Percentiles rank a stretch among this genome's conserved stretches.
phyloP scores from a whole-genome alignment of 1,284 basidiomycete genomes.

The Ustilago shanxiensis region DNA sequence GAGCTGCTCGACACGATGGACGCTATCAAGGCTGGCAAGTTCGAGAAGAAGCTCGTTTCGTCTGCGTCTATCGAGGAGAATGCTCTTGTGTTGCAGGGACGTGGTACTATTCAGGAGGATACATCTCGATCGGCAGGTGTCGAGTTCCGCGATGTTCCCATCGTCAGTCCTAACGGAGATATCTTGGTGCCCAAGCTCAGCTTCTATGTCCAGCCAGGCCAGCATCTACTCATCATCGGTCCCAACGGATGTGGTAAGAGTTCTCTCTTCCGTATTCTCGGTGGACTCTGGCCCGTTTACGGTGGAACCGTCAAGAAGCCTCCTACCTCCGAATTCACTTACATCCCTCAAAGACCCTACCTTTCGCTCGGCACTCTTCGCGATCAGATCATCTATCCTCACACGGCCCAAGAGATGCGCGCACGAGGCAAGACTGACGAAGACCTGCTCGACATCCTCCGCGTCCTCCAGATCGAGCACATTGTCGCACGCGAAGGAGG shows the following conservation, averaged over 20 bases:
- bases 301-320: slow-evolving; percentile 95
- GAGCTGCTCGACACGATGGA: slow-evolving; percentile 91
- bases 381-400: slow-evolving; percentile 87
- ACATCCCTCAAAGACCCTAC: slow-evolving; percentile 96
- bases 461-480: slow-evolving; percentile 85
- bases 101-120: slow-evolving; percentile 76
- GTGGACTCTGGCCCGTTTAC: slow-evolving; percentile 97
- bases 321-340: slow-evolving; percentile 86
- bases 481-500: slow-evolving; percentile 96
- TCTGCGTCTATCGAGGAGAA: slow-evolving; percentile 80
- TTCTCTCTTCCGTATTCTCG: slow-evolving; percentile 89
- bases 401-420: slow-evolving; percentile 75
- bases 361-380: slow-evolving; percentile 91
- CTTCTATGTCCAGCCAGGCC: slow-evolving; percentile 90
- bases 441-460: slow-evolving; percentile 81
- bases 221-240: slow-evolving; percentile 73
- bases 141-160: slow-evolving; percentile 90
- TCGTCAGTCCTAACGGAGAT: slow-evolving; percentile 95
- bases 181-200: slow-evolving; percentile 82
- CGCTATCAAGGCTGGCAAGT: slow-evolving; percentile 85
- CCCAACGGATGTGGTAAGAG: slow-evolving; percentile 78
- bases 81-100: slow-evolving; percentile 81
- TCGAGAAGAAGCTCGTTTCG: slow-evolving; percentile 87
- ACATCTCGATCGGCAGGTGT: slow-evolving; percentile 76
- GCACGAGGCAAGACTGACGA: slow-evolving; percentile 74